Evolutionary conservation across 345 rosid genomes (phyloP).

Genomic region (Noccaea bulbosa): DNA sequence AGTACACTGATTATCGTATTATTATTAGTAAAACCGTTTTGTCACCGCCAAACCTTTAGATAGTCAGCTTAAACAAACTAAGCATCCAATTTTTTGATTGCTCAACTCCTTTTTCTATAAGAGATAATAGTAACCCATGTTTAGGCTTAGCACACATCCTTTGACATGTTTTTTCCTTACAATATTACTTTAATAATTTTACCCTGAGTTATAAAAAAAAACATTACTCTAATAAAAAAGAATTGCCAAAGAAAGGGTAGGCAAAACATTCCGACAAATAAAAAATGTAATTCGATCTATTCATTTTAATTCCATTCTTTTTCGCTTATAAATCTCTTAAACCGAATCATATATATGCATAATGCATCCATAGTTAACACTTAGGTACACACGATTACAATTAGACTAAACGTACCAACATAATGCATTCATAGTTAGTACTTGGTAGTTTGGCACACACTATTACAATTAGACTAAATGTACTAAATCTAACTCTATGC

Average conservation of each 20-base stretch:
- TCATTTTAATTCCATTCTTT: background rate
- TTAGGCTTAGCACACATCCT: constrained; percentile 18
- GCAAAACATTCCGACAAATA: background rate
- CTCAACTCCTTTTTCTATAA: background rate
- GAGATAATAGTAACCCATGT: background rate
- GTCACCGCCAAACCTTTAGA: constrained; percentile 9
- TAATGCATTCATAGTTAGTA: background rate
- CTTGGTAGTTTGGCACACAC: background rate
- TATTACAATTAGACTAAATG: background rate
- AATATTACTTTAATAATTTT: background rate
- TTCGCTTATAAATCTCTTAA: no score
- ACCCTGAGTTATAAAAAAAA: no score
- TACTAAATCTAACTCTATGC: background rate
- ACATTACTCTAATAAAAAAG: background rate
- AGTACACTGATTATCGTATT: background rate
- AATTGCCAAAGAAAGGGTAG: background rate
- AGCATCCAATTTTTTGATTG: background rate
- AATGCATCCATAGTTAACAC: no score
- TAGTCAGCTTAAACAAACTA: background rate
- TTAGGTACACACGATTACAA: no score
- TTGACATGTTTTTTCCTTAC: background rate
- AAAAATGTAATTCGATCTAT: background rate
- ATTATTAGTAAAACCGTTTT: background rate
- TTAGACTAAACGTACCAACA: no score
- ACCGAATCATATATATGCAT: no score